These are phyloP conservation scores for Tuctoria greenei DNA, from an alignment of 176 grass and related monocot species.

Conservation along the genomic window DNA sequence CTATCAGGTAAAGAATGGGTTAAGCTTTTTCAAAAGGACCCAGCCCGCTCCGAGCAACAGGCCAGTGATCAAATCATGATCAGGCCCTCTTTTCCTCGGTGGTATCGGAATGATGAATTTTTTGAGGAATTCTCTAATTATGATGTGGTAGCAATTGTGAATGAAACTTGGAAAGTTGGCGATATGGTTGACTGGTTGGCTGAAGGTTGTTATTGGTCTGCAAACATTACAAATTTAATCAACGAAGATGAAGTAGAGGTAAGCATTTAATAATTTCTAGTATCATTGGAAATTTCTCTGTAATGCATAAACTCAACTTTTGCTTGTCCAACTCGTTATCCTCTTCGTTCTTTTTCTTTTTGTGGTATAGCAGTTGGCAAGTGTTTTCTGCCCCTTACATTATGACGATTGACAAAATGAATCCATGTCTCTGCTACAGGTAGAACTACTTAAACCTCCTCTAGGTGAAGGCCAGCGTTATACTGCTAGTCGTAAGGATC, in stretches of 20 bases:
- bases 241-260: constrained; percentile 39
- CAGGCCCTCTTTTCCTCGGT: constrained; percentile 60
- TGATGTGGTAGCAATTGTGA: constrained; percentile 41
- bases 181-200: constrained; percentile 56
- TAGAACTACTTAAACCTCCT: constrained; percentile 19
- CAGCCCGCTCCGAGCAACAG: neutral
- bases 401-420: neutral
- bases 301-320: neutral
- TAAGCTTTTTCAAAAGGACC: constrained; percentile 40
- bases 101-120: constrained; percentile 37
- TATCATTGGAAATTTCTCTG: constrained; percentile 15
- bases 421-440: constrained; percentile 29
- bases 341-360: neutral
- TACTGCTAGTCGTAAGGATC: constrained; percentile 10
- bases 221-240: constrained; percentile 42
- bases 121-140: constrained; percentile 24
- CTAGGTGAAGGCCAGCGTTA: too few species aligned
- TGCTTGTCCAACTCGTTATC: neutral
- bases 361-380: neutral
- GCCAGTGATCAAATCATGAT: constrained; percentile 49
- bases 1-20: constrained; percentile 49
- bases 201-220: constrained; percentile 56
- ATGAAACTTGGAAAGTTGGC: constrained; percentile 58
- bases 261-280: neutral
- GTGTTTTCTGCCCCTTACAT: neutral